A percentile compares a stretch with the other conserved stretches of the same genome.
Evolutionary conservation across 192 early-diverging fungal species (phyloP).

Genomic region (Dimargaris cristalligena): DNA sequence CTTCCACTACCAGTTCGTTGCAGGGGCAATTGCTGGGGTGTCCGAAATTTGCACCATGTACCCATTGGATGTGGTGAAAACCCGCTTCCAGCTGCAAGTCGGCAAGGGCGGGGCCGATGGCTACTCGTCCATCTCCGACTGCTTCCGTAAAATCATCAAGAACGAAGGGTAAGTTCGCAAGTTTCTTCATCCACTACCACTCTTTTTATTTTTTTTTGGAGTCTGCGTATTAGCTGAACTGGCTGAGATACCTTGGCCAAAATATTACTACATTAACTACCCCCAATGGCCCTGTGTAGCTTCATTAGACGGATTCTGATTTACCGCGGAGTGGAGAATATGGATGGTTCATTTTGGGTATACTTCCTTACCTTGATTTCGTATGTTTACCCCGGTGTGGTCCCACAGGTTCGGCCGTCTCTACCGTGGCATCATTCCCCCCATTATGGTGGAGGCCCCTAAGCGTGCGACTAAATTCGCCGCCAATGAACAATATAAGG

Average conservation of each 20-base stretch:
- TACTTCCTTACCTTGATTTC: conserved; percentile 13
- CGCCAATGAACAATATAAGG: conserved; percentile 74
- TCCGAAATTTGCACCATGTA: conserved; percentile 93
- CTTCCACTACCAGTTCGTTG: conserved; percentile 61
- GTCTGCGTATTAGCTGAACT: too few species aligned
- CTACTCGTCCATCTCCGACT: conserved; percentile 46
- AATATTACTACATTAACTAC: too few species aligned
- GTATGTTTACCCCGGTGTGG: conserved; percentile 17
- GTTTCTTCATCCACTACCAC: too few species aligned
- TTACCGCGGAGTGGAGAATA: too few species aligned
- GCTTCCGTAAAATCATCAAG: conserved; percentile 46
- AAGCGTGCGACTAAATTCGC: conserved; percentile 97
- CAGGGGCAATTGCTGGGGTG: conserved; percentile 64
- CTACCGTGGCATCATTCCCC: conserved; percentile 89
- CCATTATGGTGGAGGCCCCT: conserved; percentile 93
- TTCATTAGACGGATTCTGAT: too few species aligned
- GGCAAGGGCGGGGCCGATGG: conserved; percentile 32
- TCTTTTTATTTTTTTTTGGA: too few species aligned
- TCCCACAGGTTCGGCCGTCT: conserved; percentile 34
- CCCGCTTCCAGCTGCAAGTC: conserved; percentile 75
- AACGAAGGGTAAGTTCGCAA: conserved; percentile 48
- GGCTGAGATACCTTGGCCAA: too few species aligned
- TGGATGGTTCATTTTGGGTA: too few species aligned
- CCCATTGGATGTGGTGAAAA: conserved; percentile 91
- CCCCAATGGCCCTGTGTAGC: too few species aligned